Conservation (phyloP, 257 asterid genomes). For the Salvia rosmarinus region DNA sequence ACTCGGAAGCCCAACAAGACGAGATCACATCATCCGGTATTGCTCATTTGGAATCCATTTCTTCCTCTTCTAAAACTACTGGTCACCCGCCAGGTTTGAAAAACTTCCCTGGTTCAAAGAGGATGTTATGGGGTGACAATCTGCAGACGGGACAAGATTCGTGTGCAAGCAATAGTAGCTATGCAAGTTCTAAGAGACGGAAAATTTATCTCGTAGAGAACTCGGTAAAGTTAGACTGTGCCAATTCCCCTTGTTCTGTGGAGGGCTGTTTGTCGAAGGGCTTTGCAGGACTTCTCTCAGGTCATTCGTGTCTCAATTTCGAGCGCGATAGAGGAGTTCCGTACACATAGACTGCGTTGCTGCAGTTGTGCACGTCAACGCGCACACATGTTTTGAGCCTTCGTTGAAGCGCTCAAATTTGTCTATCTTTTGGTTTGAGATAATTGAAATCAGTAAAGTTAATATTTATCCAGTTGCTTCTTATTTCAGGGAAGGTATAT, state of each 20-base stretch:
- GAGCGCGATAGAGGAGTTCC: constrained; percentile 53
- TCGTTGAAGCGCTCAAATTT: constrained; percentile 16
- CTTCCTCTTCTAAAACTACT: constrained; percentile 30
- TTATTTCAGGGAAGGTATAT: too few relatives aligned
- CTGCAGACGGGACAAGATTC: constrained; percentile 40
- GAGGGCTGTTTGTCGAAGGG: constrained; percentile 88
- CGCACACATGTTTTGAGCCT: constrained; percentile 2
- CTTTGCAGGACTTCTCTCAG: constrained; percentile 70
- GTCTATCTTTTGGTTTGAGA: constrained; percentile 17
- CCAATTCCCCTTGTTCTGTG: constrained; percentile 59
- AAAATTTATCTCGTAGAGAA: constrained; percentile 29
- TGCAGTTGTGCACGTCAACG: not conserved
- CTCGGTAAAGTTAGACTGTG: constrained; percentile 38
- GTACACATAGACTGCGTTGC: constrained; percentile 37
- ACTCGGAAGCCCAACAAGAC: constrained; percentile 51
- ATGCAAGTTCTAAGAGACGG: constrained; percentile 50
- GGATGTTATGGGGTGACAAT: constrained; percentile 51
- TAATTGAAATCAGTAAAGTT: constrained; percentile 17
- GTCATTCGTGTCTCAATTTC: constrained; percentile 57
- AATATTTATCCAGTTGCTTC: not conserved
- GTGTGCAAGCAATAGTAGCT: constrained; percentile 28
- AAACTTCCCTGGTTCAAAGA: constrained; percentile 70
- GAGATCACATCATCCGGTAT: constrained; percentile 49
- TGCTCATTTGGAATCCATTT: constrained; percentile 6
- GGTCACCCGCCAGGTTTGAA: constrained; percentile 58